Conservation (phyloP, 495 filamentous ascomycete genomes). For the Cetradonia linearis region DNA sequence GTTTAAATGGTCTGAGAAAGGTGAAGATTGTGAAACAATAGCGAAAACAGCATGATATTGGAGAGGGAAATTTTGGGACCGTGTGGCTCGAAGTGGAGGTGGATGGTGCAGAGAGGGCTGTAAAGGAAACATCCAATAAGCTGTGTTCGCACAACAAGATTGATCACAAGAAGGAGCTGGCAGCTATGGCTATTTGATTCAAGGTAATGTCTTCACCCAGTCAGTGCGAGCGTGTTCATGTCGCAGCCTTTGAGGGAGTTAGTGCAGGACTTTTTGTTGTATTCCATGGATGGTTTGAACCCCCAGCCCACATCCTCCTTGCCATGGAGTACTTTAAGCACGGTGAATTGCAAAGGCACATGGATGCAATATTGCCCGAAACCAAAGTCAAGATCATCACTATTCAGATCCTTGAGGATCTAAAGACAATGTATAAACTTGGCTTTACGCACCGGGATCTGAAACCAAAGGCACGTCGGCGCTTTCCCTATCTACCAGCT, state of each 20-base stretch:
- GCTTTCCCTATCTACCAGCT: not conserved
- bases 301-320: slow-evolving; percentile 27
- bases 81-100: slow-evolving; percentile 18
- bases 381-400: not conserved
- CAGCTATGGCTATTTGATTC: slow-evolving; percentile 24
- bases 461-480: not conserved
- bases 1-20: slow-evolving; percentile 10
- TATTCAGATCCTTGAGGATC: not conserved
- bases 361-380: slow-evolving; percentile 7
- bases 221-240: not conserved
- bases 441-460: not conserved
- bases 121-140: slow-evolving; percentile 18
- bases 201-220: not conserved
- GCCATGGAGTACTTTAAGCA: slow-evolving; percentile 36
- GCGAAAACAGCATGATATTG: slow-evolving; percentile 7
- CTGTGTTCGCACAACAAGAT: slow-evolving; percentile 12
- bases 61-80: slow-evolving; percentile 15
- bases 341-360: slow-evolving; percentile 30
- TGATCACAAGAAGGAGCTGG: slow-evolving; percentile 25
- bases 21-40: slow-evolving; percentile 16
- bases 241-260: not conserved
- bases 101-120: slow-evolving; percentile 17
- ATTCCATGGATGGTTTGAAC: slow-evolving; percentile 31
- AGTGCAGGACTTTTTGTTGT: not conserved
- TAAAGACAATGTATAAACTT: not conserved